Base-by-base conservation (phyloP, 176 grass and related monocot species). In the Lolium multiflorum region DNA sequence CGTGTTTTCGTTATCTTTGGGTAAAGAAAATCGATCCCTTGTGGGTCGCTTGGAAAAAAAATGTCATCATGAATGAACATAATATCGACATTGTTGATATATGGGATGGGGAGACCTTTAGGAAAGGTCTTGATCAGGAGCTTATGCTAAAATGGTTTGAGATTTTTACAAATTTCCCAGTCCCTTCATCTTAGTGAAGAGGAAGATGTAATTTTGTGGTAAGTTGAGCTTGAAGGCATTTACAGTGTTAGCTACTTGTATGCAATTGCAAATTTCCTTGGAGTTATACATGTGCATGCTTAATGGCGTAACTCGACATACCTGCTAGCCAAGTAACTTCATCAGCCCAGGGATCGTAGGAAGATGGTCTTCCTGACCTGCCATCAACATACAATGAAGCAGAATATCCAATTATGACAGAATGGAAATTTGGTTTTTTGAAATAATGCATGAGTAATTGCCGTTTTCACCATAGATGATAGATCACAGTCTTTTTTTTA, bases 291-390 rank as follows among this genome's bases (percentile, higher is more conserved):
- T 15, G 13, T 66, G 63, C 63, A 66, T 66, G 41, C 15, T 10
- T 77, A 77, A 82, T 43, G 31, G 7, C 24, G 62, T 13, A 85
- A 39, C 75, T 54, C 69, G 44, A 18, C 20, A 68, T 91, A 92
- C 97, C 97, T 90, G 90, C 72, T 35, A 96, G 78, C 97, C 97
- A 99, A 73, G 68, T 96, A 59, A 99, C 92, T 94, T 94, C 92
- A 68, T 94, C 97, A 76, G 94, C 87, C 97, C 97, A 99, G 17
- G 97, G 79, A 83, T 89, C 94, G 28, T 92, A 87, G 84, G 94
- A 94, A 68, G 97, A 91, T 90, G 94, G 90, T 84, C 83, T 94
- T 68, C 97, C 97, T 74, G 92, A 99, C 88, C 97, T 99, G 84
- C 11, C 51, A 91, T 81, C 14, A 87, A 65, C 18, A 28, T 17